phyloP scores from a whole-genome alignment of 495 filamentous ascomycete species.

The Penicillium fimorum region DNA sequence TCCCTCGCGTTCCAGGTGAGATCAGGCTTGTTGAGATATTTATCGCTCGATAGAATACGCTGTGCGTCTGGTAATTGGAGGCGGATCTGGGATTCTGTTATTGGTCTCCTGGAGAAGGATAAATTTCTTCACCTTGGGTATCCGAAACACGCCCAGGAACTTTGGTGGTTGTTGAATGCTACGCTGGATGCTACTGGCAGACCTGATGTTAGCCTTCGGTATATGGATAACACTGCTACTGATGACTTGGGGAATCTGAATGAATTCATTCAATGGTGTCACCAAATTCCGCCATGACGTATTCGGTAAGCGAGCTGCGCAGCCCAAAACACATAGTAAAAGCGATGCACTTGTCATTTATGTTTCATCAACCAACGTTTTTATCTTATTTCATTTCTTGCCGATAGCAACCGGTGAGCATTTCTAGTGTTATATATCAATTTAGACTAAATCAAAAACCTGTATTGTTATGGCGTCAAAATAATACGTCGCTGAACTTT shows the following conservation, averaged over 20 bases:
- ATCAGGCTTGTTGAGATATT: constrained; percentile 28
- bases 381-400: too few species aligned
- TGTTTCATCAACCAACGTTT: too few species aligned
- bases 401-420: too few species aligned
- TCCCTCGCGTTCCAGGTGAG: constrained; percentile 35
- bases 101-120: constrained; percentile 21
- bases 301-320: too few species aligned
- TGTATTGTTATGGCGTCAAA: too few species aligned
- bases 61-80: constrained; percentile 38
- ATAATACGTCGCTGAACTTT: too few species aligned
- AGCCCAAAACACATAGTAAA: too few species aligned
- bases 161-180: constrained; percentile 39
- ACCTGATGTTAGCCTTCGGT: constrained; percentile 20
- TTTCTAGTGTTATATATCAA: too few species aligned
- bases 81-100: constrained; percentile 32
- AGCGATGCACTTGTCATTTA: too few species aligned
- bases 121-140: constrained; percentile 33
- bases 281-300: constrained; percentile 10
- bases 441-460: too few species aligned
- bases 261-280: constrained; percentile 38
- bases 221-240: constrained; percentile 36
- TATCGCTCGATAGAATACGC: constrained; percentile 30
- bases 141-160: constrained; percentile 41
- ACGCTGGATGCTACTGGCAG: constrained; percentile 26
- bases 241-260: constrained; percentile 40